Evolutionary conservation across 768 basidiomycete genomes (phyloP), one percentile per base, ranked within the genome.

Genomic region (Strobilomyces dryophilus): DNA sequence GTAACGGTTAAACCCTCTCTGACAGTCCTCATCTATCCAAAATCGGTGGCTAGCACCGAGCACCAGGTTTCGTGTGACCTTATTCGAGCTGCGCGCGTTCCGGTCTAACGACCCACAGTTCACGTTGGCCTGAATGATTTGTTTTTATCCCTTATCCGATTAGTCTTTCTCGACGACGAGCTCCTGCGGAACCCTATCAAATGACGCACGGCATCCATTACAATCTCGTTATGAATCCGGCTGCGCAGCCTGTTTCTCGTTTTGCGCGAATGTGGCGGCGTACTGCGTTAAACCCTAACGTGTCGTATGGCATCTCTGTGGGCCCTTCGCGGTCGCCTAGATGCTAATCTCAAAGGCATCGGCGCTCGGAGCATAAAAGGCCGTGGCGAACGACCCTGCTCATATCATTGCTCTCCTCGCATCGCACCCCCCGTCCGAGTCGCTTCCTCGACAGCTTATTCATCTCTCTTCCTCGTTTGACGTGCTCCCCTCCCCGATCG

Each of bases 131-230:
- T 51, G 40, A 54, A 43, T 45, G 61, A 41, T 44, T 47, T 52
- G 58, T 58, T 47, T 47, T 55, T 46, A 59, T 61, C 58, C 65
- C 67, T 61, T 60, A 58, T 66, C 51, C 49, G 57, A 69, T 69
- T 68, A 71, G 64, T 70, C 65, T 67, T 69, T 66, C 67, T 69
- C 67, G 66, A 69, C 63, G 56, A 67, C 67, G 66, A 57, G 53
- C 54, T 54, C 64, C 59, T 70, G 58, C 32, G 60, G 71, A 65
- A 69, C 69, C 58, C 67, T 67, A 69, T 69, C 69, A 71, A 61
- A 66, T 69, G 60, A 66, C 64, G 64, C 69, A 64, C 62, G 63
- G 68, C 60, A 62, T 52, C 40, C 47, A 55, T 49, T 41, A 45
- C 47, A 47, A 36, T 61, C 68, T 70, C 54, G 51, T 66, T 62